phyloP scores from a whole-genome alignment of 805 yeast species.

The Candida anglica region DNA sequence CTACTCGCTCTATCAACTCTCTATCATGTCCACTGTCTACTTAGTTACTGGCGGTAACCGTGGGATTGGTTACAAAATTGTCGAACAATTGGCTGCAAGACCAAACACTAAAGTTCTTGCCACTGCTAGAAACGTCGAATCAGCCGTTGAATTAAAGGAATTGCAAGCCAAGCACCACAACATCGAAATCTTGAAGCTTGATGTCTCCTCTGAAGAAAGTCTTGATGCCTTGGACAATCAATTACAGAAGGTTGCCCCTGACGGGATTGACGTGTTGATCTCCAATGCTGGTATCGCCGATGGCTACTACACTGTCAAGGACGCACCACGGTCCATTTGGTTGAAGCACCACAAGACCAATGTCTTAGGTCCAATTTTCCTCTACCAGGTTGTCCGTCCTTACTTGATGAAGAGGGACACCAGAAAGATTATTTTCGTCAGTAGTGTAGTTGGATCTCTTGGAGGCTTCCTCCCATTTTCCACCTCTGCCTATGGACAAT shows the following conservation, averaged over 20 bases:
- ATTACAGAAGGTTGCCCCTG: conserved; percentile 7
- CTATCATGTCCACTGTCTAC: conserved; percentile 3
- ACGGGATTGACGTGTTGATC: conserved; percentile 25
- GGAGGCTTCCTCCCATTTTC: conserved; percentile 15
- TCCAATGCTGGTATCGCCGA: conserved; percentile 24
- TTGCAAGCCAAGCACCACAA: conserved; percentile 9
- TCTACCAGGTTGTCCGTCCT: conserved; percentile 22
- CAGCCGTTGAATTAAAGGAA: conserved; percentile 13
- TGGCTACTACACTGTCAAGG: conserved; percentile 10
- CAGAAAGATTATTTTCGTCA: conserved; percentile 23
- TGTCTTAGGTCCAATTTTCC: conserved; percentile 27
- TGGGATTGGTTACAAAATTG: conserved; percentile 37
- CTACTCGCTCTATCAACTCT: background rate
- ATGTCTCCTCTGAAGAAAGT: conserved; percentile 15
- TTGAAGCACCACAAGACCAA: conserved; percentile 14
- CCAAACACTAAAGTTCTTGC: conserved; percentile 32
- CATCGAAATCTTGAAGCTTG: conserved; percentile 10
- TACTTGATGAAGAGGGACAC: conserved; percentile 16
- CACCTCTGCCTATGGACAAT: conserved; percentile 23
- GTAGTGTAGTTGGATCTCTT: conserved; percentile 23
- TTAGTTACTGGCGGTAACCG: conserved; percentile 37
- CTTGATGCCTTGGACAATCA: conserved; percentile 10
- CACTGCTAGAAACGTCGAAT: conserved; percentile 31
- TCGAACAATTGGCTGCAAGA: conserved; percentile 17
- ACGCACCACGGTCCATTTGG: conserved; percentile 13